phyloP scores from a whole-genome alignment of 2,329 filamentous ascomycete genomes.

The Trichoderma harzianum region DNA sequence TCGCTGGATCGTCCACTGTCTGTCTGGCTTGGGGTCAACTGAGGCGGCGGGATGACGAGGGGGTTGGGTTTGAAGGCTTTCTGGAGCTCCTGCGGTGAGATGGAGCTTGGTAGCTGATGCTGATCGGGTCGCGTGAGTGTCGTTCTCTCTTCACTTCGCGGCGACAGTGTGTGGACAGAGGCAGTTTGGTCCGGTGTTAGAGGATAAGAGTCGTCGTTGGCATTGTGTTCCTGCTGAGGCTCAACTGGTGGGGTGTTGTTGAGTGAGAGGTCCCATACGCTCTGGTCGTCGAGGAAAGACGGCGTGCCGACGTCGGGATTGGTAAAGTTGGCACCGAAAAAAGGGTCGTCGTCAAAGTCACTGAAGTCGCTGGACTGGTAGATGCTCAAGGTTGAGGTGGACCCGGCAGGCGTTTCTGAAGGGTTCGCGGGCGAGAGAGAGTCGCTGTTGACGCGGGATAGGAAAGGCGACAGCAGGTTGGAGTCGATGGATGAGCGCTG shows the following conservation, averaged over 20 bases:
- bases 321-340: conserved; percentile 50
- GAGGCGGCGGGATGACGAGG: conserved; percentile 28
- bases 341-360: conserved; percentile 48
- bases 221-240: conserved; percentile 15
- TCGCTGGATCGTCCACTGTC: conserved; percentile 50
- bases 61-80: conserved; percentile 36
- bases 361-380: conserved; percentile 50
- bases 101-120: conserved; percentile 32
- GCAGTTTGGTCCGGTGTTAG: conserved; percentile 52
- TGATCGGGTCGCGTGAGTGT: conserved; percentile 25
- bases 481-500: conserved; percentile 34
- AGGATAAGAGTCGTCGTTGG: conserved; percentile 37
- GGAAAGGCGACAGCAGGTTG: conserved; percentile 42
- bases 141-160: conserved; percentile 34
- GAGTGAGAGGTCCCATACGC: conserved; percentile 14
- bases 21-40: conserved; percentile 50
- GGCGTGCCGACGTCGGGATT: conserved; percentile 40
- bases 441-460: conserved; percentile 38
- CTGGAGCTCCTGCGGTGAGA: conserved; percentile 43
- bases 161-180: conserved; percentile 45
- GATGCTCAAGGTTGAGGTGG: conserved; percentile 44
- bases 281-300: conserved; percentile 42
- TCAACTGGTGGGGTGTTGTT: conserved; percentile 11
- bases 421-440: conserved; percentile 32
- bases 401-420: conserved; percentile 49